A percentile compares a stretch with the other conserved stretches of the same genome.
phyloP scores from a whole-genome alignment of 192 early-diverging fungal genomes.

The Coemansia sp. region DNA sequence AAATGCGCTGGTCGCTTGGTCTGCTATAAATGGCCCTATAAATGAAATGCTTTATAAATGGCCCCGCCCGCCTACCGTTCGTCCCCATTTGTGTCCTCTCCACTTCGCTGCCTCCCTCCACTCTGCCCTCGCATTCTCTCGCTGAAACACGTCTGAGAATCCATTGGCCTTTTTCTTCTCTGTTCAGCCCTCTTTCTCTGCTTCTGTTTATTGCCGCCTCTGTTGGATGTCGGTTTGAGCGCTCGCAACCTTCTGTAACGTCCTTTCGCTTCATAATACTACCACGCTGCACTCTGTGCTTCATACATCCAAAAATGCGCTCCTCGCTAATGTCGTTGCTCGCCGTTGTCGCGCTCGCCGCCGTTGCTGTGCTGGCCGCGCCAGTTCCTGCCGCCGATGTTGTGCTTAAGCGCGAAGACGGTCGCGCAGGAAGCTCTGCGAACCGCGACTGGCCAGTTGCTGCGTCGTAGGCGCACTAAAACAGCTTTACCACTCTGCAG shows the following conservation, averaged over 20 bases:
- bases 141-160: conserved; percentile 5
- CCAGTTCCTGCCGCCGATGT: conserved; percentile 16
- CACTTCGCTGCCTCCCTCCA: conserved; percentile 13
- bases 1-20: no score
- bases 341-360: conserved; percentile 17
- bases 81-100: conserved; percentile 8
- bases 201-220: conserved; percentile 8
- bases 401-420: conserved; percentile 6
- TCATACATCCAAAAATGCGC: conserved; percentile 19
- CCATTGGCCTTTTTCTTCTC: conserved; percentile 1
- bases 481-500: not conserved
- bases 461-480: conserved; percentile 14
- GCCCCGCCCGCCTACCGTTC: not conserved
- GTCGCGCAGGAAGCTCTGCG: conserved; percentile 15
- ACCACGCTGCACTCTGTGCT: not conserved
- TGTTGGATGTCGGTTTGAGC: conserved; percentile 1
- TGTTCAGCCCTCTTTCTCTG: not conserved
- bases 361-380: conserved; percentile 25
- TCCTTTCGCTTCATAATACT: conserved; percentile 1
- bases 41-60: conserved; percentile 3
- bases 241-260: conserved; percentile 8
- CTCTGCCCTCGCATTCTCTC: conserved; percentile 14
- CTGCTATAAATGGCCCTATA: no score
- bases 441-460: conserved; percentile 51
- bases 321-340: conserved; percentile 21